Conservation (phyloP, 768 basidiomycete species). For the Suillus subalutaceus region DNA sequence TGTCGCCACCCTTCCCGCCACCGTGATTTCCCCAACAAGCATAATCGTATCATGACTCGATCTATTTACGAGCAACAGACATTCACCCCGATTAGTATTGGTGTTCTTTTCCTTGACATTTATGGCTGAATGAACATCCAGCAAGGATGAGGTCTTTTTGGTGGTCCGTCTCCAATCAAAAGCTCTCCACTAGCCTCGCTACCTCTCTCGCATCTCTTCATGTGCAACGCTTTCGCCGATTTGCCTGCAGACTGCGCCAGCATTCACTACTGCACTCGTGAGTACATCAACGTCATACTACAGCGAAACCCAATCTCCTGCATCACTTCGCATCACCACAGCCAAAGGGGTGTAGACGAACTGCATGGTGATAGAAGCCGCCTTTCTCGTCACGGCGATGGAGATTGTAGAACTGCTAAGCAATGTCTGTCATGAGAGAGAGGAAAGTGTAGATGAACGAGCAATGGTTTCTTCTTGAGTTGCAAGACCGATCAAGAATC, state of each 20-base stretch:
- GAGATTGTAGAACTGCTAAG: conserved; percentile 56
- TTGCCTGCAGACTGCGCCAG: too few relatives aligned
- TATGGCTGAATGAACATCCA: background rate
- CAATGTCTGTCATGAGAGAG: conserved; percentile 49
- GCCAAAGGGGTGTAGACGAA: conserved; percentile 69
- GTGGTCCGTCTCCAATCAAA: background rate
- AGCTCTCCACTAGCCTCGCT: conserved; percentile 45
- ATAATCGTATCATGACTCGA: background rate
- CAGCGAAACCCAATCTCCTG: too few relatives aligned
- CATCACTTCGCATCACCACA: background rate
- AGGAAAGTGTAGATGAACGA: conserved; percentile 65
- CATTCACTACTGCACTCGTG: too few relatives aligned
- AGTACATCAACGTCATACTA: too few relatives aligned
- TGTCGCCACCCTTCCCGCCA: background rate
- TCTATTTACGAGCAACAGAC: background rate
- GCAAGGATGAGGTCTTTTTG: background rate
- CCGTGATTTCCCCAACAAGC: background rate
- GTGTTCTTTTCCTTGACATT: background rate
- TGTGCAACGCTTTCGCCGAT: too few relatives aligned
- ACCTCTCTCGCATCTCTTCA: conserved; percentile 16
- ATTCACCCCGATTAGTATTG: background rate
- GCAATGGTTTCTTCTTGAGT: conserved; percentile 78
- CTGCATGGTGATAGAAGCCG: conserved; percentile 57
- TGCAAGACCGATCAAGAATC: conserved; percentile 64
- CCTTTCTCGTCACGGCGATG: conserved; percentile 33